Base-by-base conservation (phyloP, 2,329 filamentous ascomycete genomes). In the Fusarium coicis region DNA sequence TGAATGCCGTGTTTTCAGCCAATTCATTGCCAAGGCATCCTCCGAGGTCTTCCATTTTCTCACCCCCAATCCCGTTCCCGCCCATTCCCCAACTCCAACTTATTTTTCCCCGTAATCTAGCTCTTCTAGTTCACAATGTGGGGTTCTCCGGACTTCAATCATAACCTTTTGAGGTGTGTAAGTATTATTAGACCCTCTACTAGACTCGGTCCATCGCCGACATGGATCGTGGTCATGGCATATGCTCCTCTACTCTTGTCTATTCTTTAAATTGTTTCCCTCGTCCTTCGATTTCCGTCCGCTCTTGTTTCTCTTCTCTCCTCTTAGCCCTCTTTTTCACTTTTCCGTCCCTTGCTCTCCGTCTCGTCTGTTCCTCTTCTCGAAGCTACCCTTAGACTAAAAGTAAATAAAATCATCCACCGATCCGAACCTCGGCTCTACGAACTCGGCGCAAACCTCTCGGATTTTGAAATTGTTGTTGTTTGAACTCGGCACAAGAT, bases 381-480 rank as follows among this genome's bases (percentile, higher is more conserved):
- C 14, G 23, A 53, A 53, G 50, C 50, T 37, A 11, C 26, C 37
- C 44, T 39, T 47, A 30, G 43, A 40, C 50, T n/a, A 53, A 54
- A 53, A 52, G 50, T 54, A 40, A 54, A 72, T 66, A 63, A 73
- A 58, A 47, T 14, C 37, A 36, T 54, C 65, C 69, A 68, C 43
- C 56, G n/a, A 56, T 58, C 69, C 72, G 68, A 75, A 64, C 74
- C 74, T 76, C 74, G 74, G 74, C 54, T 70, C 68, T 62, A 66
- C 56, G 52, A 63, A 63, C 65, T 65, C 43, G 52, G 65, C 65
- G 66, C 65, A 69, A 69, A 65, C 15, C 65, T 52, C 55, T 50
- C 49, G 42, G 64, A 55, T 19, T 30, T 55, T 55, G 21, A 37
- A 26, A 50, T 36, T 28, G n/a, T 12, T 9, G 6, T n/a, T 34